Evolutionary conservation across 208 protist species (phyloP), one percentile per base, ranked within the genome.

Genomic region (Blastocrithidia nonstop): DNA sequence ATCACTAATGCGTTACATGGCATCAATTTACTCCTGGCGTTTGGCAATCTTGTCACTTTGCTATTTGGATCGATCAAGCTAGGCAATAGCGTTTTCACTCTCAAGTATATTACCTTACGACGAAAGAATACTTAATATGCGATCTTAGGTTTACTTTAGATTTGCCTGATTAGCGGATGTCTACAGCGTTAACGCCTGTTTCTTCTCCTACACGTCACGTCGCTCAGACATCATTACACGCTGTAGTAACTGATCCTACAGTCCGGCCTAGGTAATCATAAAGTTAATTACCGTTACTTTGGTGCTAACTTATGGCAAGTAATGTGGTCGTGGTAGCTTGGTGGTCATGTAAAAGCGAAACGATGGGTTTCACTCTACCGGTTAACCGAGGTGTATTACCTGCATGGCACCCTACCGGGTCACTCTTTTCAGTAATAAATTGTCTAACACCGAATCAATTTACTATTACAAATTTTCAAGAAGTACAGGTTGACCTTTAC

Each of bases 311-410:
- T 99, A 96, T 3, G 97, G 97, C 13, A 88, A 74, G 66, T 98
- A 98, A 71, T 97, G 88, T 35, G 96, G 96, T 37, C 97, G 92
- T 1, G 94, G 90, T 24, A 98, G 78, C 62, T 97, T 97, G 22
- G 96, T 97, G 13, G 95, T 98, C 65, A 99, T 96, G 77, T 98
- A 98, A 41, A 99, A 79, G 29, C 81, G 75, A 67, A 99, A 99
- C 16, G 78, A 67, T 15, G 78, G 64, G 56, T 96, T 94, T 73
- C 94, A 98, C 66, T 96, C 93, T 17, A 98, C 91, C 13, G 88
- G 64, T 51, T 98, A 95, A 39, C 96, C 96, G 6, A 99, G 54
- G 43, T 97, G 88, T 37, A 99, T 95, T 21, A 88, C 70, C 46
- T 70, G 48, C 47, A 71, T 67, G 22, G 68, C 84, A 19, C 83